Base-by-base conservation (phyloP, 352 stramenopile species). In the Hyaloperonospora brassicae region DNA sequence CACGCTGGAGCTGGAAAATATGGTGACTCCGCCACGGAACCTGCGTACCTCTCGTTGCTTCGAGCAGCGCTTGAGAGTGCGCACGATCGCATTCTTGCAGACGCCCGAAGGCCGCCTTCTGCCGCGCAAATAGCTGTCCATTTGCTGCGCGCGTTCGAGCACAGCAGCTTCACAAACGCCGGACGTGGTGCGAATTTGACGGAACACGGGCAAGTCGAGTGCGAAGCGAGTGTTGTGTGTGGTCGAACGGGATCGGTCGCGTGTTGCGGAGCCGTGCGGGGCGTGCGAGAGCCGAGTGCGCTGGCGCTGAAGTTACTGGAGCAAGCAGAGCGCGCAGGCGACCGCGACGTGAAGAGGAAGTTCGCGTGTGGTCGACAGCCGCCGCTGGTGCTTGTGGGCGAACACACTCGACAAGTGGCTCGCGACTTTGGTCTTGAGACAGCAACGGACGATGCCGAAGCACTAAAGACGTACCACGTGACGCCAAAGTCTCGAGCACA, bases 1-100 rank as follows among this genome's bases (percentile, higher is more conserved):
- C 79, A 89, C 56, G 64, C 71, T 39, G 79, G 79, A 44, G 76
- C 76, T 10, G 79, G 79, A 0, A 56, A 61, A 9, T 79, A 86
- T 41, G 53, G 62, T 41, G n/a, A n/a, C n/a, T 50, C 49, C 12
- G 42, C 44, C 0, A 61, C 65, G 24, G 75, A 85, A 43, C 43
- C 66, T 23, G 52, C 67, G 52, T 82, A 81, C 48, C 47, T 73
- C 1, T 60, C 67, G 17, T 52, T 85, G 13, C 60, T 87, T 55
- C 63, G 57, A 0, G 45, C 55, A 9, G 62, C 68, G 13, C 65
- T 87, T 11, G 47, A 56, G 23, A 38, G 21, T 8, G 62, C 62
- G n/a, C 51, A 51, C 6, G 22, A 42, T 6, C 30, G 48, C 34
- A 62, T 73, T 41, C n/a, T n/a, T n/a, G 12, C 34, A 5, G 36